These are phyloP conservation scores for Phytophthora quininea DNA, from an alignment of 352 stramenopile genomes.

Conservation along the genomic window DNA sequence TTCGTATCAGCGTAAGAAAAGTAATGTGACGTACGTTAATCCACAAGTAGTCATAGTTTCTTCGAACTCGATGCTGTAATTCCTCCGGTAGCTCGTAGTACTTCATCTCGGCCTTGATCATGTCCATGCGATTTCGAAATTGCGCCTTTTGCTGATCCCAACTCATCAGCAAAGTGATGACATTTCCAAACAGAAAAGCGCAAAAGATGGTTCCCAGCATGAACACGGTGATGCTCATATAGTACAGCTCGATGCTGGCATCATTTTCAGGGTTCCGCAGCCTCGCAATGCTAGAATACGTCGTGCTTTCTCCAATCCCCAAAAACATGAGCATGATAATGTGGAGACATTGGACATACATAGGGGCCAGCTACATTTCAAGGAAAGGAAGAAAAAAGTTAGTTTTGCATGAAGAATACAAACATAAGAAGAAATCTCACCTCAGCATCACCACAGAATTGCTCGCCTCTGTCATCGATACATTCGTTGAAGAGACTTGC, in stretches of 20 bases:
- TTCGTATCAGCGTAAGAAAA: no score
- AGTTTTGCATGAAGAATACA: no score
- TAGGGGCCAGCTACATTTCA: constrained; percentile 44
- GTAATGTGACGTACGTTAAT: constrained; percentile 59
- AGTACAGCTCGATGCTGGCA: constrained; percentile 60
- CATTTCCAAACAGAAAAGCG: constrained; percentile 81
- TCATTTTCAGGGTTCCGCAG: constrained; percentile 48
- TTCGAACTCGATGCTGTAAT: constrained; percentile 69
- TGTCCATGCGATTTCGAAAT: constrained; percentile 87
- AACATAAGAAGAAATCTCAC: constrained; percentile 24
- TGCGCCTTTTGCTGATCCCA: constrained; percentile 83
- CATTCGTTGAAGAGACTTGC: constrained; percentile 76
- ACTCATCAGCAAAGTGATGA: constrained; percentile 78
- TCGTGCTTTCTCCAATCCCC: constrained; percentile 68
- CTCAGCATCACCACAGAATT: constrained; percentile 44
- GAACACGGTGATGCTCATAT: constrained; percentile 72
- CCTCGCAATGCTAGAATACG: constrained; percentile 61
- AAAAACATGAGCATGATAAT: constrained; percentile 86
- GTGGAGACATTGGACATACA: constrained; percentile 80
- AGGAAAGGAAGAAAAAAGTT: not conserved
- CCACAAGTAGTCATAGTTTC: constrained; percentile 88
- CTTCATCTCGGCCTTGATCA: constrained; percentile 82
- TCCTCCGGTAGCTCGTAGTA: constrained; percentile 83
- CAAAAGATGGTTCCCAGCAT: constrained; percentile 73
- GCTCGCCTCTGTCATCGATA: constrained; percentile 28